These are phyloP conservation scores for Williopsis jadinii DNA, from an alignment of 1,139 yeast genomes.

Conservation along the genomic window DNA sequence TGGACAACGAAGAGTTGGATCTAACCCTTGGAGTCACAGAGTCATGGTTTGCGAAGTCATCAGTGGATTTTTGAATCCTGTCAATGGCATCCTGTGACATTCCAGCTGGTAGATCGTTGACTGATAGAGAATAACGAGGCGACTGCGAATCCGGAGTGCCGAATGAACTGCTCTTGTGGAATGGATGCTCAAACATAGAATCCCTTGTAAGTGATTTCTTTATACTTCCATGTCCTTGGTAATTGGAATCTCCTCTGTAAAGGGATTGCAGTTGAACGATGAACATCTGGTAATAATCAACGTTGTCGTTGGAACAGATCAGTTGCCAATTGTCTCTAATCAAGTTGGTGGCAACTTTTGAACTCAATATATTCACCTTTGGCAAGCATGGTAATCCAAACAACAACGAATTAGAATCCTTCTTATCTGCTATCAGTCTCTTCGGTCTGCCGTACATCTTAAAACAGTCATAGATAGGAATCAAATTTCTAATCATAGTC, in stretches of 20 bases:
- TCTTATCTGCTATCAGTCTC: constrained; percentile 69
- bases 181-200: constrained; percentile 10
- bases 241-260: constrained; percentile 3
- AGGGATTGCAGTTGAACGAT: constrained; percentile 8
- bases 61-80: constrained; percentile 2
- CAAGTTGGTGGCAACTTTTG: constrained; percentile 2
- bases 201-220: constrained; percentile 7
- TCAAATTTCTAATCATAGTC: constrained; percentile 67
- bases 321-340: constrained; percentile 14
- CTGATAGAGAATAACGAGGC: constrained; percentile 9
- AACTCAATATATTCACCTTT: constrained; percentile 54
- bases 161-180: not conserved
- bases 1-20: not conserved
- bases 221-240: constrained; percentile 15
- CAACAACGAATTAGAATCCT: constrained; percentile 58
- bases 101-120: constrained; percentile 10
- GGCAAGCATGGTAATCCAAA: constrained; percentile 84
- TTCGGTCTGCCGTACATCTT: constrained; percentile 79
- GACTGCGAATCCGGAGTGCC: not conserved
- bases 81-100: constrained; percentile 6
- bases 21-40: constrained; percentile 1
- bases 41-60: not conserved
- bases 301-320: constrained; percentile 1
- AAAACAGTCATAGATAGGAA: constrained; percentile 72
- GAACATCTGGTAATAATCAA: constrained; percentile 7